Evolutionary conservation across 75 land plant genomes (phyloP).

Genomic region (Cryptomeria japonica): DNA sequence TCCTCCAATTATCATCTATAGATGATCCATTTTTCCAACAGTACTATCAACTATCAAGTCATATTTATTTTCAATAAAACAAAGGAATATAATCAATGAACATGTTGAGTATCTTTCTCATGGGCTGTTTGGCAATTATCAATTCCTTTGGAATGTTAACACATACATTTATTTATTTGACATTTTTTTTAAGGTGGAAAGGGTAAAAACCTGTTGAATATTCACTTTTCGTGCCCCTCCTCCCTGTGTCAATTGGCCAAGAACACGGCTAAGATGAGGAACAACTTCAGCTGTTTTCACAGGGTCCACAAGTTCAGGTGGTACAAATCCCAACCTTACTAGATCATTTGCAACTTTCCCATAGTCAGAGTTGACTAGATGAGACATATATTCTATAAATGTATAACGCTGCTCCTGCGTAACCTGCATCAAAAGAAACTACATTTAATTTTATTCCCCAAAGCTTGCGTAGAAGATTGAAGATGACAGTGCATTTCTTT

Average conservation of each 20-base stretch:
- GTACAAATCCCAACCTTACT: conserved; percentile 57
- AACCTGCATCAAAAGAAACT: conserved; percentile 30
- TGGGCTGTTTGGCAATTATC: neutral
- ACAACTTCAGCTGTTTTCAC: conserved; percentile 42
- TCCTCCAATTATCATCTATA: neutral
- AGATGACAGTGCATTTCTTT: neutral
- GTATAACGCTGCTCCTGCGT: conserved; percentile 51
- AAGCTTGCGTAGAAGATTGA: neutral
- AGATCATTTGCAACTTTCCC: conserved; percentile 49
- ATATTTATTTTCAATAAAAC: neutral
- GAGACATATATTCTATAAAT: conserved; percentile 49
- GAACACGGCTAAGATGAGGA: conserved; percentile 40
- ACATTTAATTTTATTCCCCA: neutral
- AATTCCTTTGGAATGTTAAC: neutral
- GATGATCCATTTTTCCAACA: neutral
- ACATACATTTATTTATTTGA: neutral
- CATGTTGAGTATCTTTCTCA: conserved; percentile 3
- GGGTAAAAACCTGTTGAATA: conserved; percentile 41
- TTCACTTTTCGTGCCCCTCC: conserved; percentile 58
- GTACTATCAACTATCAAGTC: no score
- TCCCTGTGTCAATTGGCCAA: conserved; percentile 44
- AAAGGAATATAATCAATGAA: neutral
- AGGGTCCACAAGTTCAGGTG: conserved; percentile 45
- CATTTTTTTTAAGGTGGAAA: neutral
- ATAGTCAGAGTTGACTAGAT: conserved; percentile 48